Percentiles rank a stretch among this genome's conserved stretches.
Evolutionary conservation across 208 protist genomes (phyloP).

Genomic region (Porcisia deanei): DNA sequence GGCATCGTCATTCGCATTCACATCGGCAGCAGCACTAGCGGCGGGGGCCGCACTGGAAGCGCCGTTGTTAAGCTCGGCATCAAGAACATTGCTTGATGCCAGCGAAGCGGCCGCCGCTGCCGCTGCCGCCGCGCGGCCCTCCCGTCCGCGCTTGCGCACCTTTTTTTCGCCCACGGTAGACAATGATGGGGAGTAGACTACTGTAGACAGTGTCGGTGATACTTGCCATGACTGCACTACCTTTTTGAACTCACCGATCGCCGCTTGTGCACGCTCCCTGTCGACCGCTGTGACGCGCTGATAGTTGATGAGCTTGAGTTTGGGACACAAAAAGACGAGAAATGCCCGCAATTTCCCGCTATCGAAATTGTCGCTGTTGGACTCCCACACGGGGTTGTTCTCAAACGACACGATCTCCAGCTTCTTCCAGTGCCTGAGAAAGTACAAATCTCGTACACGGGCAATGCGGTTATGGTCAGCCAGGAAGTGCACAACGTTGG

Average conservation of each 20-base stretch:
- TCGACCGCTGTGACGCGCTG: slow-evolving; percentile 73
- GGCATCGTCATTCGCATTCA: slow-evolving; percentile 26
- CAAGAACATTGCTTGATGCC: not conserved
- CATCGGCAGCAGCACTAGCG: not conserved
- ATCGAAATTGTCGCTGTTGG: slow-evolving; percentile 44
- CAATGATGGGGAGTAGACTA: not conserved
- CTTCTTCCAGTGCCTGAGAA: slow-evolving; percentile 72
- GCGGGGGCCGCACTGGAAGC: not conserved
- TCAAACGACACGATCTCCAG: slow-evolving; percentile 77
- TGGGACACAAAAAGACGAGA: slow-evolving; percentile 80
- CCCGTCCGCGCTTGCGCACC: slow-evolving; percentile 74
- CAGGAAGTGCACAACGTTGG: slow-evolving; percentile 71
- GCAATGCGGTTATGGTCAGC: slow-evolving; percentile 76
- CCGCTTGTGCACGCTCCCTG: slow-evolving; percentile 25
- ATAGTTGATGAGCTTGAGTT: slow-evolving; percentile 84
- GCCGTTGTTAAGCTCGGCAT: slow-evolving; percentile 1
- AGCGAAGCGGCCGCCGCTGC: slow-evolving; percentile 16
- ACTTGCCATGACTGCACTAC: slow-evolving; percentile 38
- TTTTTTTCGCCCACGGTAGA: slow-evolving; percentile 41
- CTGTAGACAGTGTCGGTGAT: not conserved
- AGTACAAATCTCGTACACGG: slow-evolving; percentile 56
- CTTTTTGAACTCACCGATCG: slow-evolving; percentile 47
- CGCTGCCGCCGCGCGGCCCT: slow-evolving; percentile 47
- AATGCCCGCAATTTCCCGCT: slow-evolving; percentile 68
- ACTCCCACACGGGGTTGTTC: slow-evolving; percentile 62